Evolutionary conservation across 2,329 filamentous ascomycete genomes (phyloP).

Genomic region (Seiridium cupressi): DNA sequence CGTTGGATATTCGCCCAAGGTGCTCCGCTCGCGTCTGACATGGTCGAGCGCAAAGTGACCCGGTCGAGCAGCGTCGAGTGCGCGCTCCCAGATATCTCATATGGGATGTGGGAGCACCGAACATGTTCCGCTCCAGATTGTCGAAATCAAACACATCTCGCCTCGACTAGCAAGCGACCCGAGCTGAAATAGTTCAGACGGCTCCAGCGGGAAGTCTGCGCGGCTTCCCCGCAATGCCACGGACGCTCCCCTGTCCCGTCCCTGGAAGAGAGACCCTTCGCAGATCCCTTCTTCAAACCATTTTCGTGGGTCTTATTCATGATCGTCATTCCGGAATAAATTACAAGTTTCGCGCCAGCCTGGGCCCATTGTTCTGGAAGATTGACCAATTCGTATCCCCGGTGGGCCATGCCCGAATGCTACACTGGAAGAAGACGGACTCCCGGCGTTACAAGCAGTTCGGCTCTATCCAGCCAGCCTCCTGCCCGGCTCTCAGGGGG

Average conservation of each 20-base stretch:
- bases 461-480: neutral
- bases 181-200: neutral
- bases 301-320: neutral
- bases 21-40: too few species aligned
- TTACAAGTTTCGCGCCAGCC: neutral
- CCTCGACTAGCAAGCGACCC: neutral
- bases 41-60: too few species aligned
- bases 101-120: neutral
- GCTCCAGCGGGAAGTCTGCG: neutral
- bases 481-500: neutral
- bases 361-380: neutral
- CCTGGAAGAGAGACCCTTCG: neutral
- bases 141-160: neutral
- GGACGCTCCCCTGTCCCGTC: neutral
- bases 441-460: neutral
- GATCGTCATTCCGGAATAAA: conserved; percentile 2
- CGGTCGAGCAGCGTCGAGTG: too few species aligned
- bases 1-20: neutral
- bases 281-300: neutral
- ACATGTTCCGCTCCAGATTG: conserved; percentile 2
- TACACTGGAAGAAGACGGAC: neutral
- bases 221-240: neutral
- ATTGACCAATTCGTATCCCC: neutral
- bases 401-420: neutral
- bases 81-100: too few species aligned